phyloP scores from a whole-genome alignment of 495 filamentous ascomycete genomes.

The Achaetomiella virescens region DNA sequence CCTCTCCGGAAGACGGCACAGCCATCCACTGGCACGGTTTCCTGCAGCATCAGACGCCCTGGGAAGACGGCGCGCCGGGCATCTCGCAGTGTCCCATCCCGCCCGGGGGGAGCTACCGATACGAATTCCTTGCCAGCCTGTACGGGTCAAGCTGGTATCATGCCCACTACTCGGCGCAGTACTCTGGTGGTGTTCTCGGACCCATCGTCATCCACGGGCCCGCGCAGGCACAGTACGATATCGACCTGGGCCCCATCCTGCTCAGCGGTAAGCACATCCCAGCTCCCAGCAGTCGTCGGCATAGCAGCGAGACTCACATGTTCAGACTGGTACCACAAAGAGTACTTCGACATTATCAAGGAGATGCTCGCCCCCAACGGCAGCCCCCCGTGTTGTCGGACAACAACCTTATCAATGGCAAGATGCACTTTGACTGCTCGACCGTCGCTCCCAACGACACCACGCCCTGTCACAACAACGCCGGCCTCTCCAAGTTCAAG shows the following conservation, averaged over 20 bases:
- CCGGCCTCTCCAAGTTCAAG: constrained; percentile 44
- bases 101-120: constrained; percentile 36
- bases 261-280: constrained; percentile 32
- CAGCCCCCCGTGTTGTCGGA: constrained; percentile 33
- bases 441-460: constrained; percentile 30
- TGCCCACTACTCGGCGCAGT: constrained; percentile 44
- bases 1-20: constrained; percentile 44
- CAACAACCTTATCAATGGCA: constrained; percentile 52
- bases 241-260: constrained; percentile 43
- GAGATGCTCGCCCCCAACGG: constrained; percentile 36
- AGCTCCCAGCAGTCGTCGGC: neutral
- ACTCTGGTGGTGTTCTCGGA: constrained; percentile 36
- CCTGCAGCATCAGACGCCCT: constrained; percentile 36
- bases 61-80: constrained; percentile 41
- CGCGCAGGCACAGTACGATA: constrained; percentile 32
- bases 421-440: constrained; percentile 48
- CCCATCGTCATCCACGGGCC: constrained; percentile 44
- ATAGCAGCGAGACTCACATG: neutral
- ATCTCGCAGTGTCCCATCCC: constrained; percentile 43
- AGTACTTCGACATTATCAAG: constrained; percentile 39
- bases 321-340: constrained; percentile 42
- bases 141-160: constrained; percentile 45
- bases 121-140: constrained; percentile 37
- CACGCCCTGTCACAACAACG: constrained; percentile 38
- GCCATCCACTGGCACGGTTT: constrained; percentile 46